Conservation (phyloP, 768 basidiomycete genomes). For the Macrolepiota albuminosa region DNA sequence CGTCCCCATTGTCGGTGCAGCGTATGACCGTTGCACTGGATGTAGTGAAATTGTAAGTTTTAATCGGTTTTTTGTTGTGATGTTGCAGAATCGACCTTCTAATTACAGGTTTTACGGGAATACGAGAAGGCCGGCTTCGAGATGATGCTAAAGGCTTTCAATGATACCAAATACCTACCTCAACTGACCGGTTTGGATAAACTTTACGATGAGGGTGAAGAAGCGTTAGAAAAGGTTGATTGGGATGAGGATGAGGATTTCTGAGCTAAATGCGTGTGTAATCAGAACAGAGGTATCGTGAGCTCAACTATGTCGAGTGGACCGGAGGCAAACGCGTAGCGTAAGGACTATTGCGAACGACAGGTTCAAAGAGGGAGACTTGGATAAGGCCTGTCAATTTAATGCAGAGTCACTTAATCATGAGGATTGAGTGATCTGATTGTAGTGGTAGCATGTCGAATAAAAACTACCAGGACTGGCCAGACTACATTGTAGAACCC, state of each 20-base stretch:
- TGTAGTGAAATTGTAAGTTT: slow-evolving; percentile 72
- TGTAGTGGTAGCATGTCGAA: too few species aligned
- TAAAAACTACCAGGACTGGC: too few species aligned
- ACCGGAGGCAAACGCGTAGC: not conserved
- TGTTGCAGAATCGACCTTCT: not conserved
- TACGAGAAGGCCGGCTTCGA: slow-evolving; percentile 79
- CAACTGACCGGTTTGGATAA: slow-evolving; percentile 73
- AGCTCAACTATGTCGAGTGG: not conserved
- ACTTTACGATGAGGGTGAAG: slow-evolving; percentile 72
- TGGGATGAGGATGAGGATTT: slow-evolving; percentile 60
- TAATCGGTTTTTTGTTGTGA: not conserved
- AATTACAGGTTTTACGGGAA: slow-evolving; percentile 65
- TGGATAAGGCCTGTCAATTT: too few species aligned
- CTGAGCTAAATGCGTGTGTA: slow-evolving; percentile 5
- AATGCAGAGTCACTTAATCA: too few species aligned
- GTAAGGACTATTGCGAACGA: too few species aligned
- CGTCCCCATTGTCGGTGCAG: slow-evolving; percentile 78
- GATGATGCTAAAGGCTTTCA: slow-evolving; percentile 78
- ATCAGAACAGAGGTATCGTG: not conserved
- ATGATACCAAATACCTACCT: slow-evolving; percentile 74
- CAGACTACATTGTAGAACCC: too few species aligned
- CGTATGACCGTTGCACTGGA: slow-evolving; percentile 86
- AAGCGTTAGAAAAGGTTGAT: slow-evolving; percentile 62
- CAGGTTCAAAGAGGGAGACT: too few species aligned
- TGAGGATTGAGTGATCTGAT: too few species aligned